Evolutionary conservation across 2,329 filamentous ascomycete genomes (phyloP).

Genomic region (Colletotrichum coccodes): DNA sequence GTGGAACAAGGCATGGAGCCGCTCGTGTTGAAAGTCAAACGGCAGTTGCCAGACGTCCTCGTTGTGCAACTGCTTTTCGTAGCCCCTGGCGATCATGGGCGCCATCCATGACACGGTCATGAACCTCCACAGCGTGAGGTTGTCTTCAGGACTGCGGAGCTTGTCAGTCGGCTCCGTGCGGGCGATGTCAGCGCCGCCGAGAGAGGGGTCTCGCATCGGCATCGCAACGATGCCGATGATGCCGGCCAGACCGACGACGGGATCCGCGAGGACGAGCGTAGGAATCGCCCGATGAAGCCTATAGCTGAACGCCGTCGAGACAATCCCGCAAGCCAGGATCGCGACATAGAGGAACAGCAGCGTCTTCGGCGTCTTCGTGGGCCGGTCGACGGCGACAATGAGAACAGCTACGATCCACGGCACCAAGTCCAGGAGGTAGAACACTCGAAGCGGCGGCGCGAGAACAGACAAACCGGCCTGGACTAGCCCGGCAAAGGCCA

Average conservation of each 20-base stretch:
- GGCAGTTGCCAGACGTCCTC: conserved; percentile 85
- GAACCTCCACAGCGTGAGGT: conserved; percentile 83
- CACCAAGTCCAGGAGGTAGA: conserved; percentile 45
- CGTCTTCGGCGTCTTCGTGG: conserved; percentile 52
- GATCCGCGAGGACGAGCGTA: conserved; percentile 37
- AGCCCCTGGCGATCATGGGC: conserved; percentile 75
- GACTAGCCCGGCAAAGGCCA: conserved; percentile 47
- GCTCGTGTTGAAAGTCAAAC: conserved; percentile 83
- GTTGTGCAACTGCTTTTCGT: conserved; percentile 74
- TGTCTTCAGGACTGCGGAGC: conserved; percentile 81
- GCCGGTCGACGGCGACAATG: conserved; percentile 49
- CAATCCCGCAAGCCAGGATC: conserved; percentile 44
- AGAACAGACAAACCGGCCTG: conserved; percentile 44
- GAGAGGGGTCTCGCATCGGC: conserved; percentile 72
- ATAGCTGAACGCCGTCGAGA: conserved; percentile 40
- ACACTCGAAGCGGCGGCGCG: conserved; percentile 38
- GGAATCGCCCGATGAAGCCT: conserved; percentile 33
- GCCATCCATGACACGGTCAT: conserved; percentile 87
- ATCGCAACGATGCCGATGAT: conserved; percentile 62
- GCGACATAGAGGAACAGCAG: conserved; percentile 51
- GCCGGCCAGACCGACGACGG: conserved; percentile 37
- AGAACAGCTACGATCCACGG: conserved; percentile 52
- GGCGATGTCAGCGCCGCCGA: conserved; percentile 68
- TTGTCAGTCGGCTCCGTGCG: conserved; percentile 65
- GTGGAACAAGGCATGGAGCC: conserved; percentile 79